Conservation (phyloP, 108 stramenopile genomes). For the Cyclotella sp. region DNA sequence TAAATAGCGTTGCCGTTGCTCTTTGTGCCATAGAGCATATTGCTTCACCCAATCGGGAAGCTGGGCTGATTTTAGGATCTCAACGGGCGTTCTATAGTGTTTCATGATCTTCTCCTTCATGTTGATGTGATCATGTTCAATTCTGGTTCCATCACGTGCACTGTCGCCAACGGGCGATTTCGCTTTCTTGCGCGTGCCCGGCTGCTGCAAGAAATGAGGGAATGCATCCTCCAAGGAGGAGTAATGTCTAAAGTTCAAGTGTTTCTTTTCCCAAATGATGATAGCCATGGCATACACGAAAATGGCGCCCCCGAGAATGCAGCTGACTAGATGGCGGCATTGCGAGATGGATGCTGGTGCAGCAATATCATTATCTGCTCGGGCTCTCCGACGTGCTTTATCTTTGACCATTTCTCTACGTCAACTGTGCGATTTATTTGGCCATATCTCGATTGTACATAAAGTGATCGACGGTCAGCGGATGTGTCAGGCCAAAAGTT, state of each 20-base stretch:
- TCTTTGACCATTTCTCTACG: no score
- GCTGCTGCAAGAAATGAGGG: constrained; percentile 4
- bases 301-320: constrained; percentile 6
- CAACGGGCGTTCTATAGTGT: neutral
- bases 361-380: neutral
- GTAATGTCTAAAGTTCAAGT: neutral
- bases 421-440: no score
- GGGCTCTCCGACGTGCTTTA: neutral
- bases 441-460: no score
- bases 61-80: constrained; percentile 14
- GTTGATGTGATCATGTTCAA: neutral
- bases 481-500: no score
- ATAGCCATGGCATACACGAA: neutral
- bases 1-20: constrained; percentile 60
- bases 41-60: constrained; percentile 75
- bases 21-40: constrained; percentile 74
- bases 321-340: neutral
- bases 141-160: neutral
- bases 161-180: neutral
- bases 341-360: neutral
- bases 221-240: neutral
- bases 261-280: neutral
- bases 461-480: no score
- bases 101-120: neutral
- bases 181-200: neutral